phyloP scores from a whole-genome alignment of 768 basidiomycete genomes.

The Cyclocybe aegerita region DNA sequence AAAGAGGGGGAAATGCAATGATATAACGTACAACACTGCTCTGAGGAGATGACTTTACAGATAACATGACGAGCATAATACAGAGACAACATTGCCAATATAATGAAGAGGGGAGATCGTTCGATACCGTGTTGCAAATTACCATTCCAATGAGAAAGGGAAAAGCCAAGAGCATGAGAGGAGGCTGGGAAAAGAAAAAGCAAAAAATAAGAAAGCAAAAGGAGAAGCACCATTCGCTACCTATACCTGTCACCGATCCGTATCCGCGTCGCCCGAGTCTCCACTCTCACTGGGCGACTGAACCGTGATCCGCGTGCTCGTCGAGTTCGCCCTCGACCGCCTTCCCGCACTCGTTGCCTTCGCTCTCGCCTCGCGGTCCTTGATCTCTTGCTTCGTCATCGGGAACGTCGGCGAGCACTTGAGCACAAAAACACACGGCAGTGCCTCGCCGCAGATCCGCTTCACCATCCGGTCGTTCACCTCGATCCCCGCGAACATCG shows the following conservation, averaged over 20 bases:
- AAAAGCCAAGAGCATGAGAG: constrained; percentile 2
- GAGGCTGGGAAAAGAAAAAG: not conserved
- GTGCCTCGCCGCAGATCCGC: constrained; percentile 42
- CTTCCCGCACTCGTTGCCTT: constrained; percentile 15
- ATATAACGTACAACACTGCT: too few species aligned
- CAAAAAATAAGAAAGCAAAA: not conserved
- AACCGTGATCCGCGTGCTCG: constrained; percentile 14
- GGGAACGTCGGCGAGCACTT: constrained; percentile 48
- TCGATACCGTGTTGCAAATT: too few species aligned
- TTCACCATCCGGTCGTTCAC: constrained; percentile 42
- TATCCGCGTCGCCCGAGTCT: constrained; percentile 14
- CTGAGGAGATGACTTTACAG: too few species aligned
- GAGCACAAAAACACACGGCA: constrained; percentile 63
- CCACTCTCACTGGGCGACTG: constrained; percentile 13
- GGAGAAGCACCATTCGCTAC: not conserved
- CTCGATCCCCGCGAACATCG: constrained; percentile 64
- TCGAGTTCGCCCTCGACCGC: constrained; percentile 23
- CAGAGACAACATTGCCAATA: too few species aligned
- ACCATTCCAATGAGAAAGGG: not conserved
- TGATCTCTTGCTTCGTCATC: constrained; percentile 48
- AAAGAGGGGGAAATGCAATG: too few species aligned
- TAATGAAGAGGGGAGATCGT: too few species aligned
- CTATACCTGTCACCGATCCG: constrained; percentile 5
- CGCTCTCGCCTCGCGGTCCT: constrained; percentile 43
- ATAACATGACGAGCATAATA: too few species aligned